Conservation (phyloP, 2,329 filamentous ascomycete genomes). For the Hypoxylon sp. region DNA sequence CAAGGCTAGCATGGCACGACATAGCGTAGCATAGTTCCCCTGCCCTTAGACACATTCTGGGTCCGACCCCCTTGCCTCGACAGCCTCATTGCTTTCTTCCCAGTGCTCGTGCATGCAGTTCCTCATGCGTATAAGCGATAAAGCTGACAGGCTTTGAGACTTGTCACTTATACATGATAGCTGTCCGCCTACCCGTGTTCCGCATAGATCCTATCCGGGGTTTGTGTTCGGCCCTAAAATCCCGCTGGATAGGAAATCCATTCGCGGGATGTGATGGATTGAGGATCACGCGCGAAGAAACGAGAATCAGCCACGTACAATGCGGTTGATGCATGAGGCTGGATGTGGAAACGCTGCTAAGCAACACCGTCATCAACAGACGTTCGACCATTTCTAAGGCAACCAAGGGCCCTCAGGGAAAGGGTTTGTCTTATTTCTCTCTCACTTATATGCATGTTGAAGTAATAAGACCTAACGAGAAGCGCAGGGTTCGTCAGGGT, state of each 20-base stretch:
- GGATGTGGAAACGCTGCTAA: constrained; percentile 28
- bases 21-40: constrained; percentile 21
- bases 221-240: constrained; percentile 14
- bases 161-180: constrained; percentile 31
- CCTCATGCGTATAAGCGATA: constrained; percentile 20
- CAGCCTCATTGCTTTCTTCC: constrained; percentile 14
- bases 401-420: too few species aligned
- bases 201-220: constrained; percentile 11
- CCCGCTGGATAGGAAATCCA: constrained; percentile 28
- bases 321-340: constrained; percentile 32
- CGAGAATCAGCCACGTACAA: constrained; percentile 35
- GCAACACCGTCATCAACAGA: neutral
- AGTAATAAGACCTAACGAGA: constrained; percentile 23
- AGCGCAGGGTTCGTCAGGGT: constrained; percentile 1
- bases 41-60: constrained; percentile 13
- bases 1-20: constrained; percentile 21
- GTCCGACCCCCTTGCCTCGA: constrained; percentile 13
- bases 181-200: neutral
- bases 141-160: constrained; percentile 21
- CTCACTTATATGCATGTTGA: constrained; percentile 35
- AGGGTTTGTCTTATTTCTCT: too few species aligned
- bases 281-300: constrained; percentile 17
- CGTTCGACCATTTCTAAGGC: neutral
- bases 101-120: constrained; percentile 16
- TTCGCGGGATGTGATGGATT: neutral